Evolutionary conservation across 2,329 filamentous ascomycete genomes (phyloP).

Genomic region (Monilinia polystroma): DNA sequence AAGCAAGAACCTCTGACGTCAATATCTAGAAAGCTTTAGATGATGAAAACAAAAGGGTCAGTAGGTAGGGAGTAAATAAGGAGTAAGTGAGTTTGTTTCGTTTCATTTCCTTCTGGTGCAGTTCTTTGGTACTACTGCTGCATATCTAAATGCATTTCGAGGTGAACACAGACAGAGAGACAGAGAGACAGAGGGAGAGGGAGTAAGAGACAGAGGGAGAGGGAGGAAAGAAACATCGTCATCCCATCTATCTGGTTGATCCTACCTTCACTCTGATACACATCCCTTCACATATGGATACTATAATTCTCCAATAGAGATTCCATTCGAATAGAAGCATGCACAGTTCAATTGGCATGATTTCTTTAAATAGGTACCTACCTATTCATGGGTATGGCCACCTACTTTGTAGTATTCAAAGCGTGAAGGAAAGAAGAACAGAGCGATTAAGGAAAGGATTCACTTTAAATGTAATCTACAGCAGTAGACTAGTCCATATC

Average conservation of each 20-base stretch:
- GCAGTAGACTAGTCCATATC: too few species aligned
- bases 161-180: not conserved
- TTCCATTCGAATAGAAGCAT: not conserved
- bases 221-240: not conserved
- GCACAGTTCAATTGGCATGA: not conserved
- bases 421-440: not conserved
- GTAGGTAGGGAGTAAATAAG: too few species aligned
- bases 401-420: too few species aligned
- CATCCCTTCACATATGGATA: not conserved
- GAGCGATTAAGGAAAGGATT: constrained; percentile 14
- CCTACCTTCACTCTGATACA: not conserved
- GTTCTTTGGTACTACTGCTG: constrained; percentile 7
- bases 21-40: too few species aligned
- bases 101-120: not conserved
- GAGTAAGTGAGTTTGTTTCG: not conserved
- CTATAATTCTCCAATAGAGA: not conserved
- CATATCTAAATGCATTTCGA: not conserved
- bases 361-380: not conserved
- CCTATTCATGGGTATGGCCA: not conserved
- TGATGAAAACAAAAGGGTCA: not conserved
- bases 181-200: not conserved
- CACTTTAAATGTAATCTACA: not conserved
- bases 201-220: not conserved
- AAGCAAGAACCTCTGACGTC: not conserved
- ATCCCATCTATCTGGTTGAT: constrained; percentile 2